phyloP scores from a whole-genome alignment of 2,329 filamentous ascomycete genomes.

The Penicillium sp. region DNA sequence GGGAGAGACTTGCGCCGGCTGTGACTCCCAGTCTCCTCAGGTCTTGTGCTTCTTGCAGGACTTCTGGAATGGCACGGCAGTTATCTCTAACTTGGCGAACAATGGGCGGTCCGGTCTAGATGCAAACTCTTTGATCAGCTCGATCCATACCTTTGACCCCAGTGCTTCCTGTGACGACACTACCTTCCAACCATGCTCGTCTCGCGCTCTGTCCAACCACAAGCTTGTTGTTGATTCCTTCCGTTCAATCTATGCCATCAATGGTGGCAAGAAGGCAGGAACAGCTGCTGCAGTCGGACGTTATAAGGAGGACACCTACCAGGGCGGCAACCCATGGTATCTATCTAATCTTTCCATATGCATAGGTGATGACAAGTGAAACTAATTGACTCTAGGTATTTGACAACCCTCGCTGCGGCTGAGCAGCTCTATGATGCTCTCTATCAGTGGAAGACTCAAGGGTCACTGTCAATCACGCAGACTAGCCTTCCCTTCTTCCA shows the following conservation, averaged over 20 bases:
- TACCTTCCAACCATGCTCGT: slow-evolving; percentile 77
- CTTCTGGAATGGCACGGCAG: slow-evolving; percentile 67
- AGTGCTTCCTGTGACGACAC: slow-evolving; percentile 64
- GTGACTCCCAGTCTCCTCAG: slow-evolving; percentile 66
- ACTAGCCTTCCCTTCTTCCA: slow-evolving; percentile 72
- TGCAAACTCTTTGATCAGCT: slow-evolving; percentile 67
- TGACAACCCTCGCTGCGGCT: slow-evolving; percentile 72
- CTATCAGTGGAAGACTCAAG: slow-evolving; percentile 68
- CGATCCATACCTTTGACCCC: slow-evolving; percentile 71
- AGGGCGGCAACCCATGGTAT: slow-evolving; percentile 69
- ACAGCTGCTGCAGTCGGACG: slow-evolving; percentile 65
- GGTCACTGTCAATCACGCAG: slow-evolving; percentile 64
- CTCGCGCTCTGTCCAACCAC: slow-evolving; percentile 69
- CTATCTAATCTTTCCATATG: neutral
- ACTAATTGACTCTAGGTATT: slow-evolving; percentile 56
- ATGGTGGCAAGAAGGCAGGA: slow-evolving; percentile 63
- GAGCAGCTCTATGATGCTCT: slow-evolving; percentile 78
- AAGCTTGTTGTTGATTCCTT: slow-evolving; percentile 76
- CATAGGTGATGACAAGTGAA: neutral
- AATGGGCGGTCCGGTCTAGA: slow-evolving; percentile 72
- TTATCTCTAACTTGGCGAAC: slow-evolving; percentile 65
- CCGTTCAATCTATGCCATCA: slow-evolving; percentile 69
- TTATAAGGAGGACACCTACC: slow-evolving; percentile 73
- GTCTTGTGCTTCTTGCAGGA: slow-evolving; percentile 72
- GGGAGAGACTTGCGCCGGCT: slow-evolving; percentile 63